These are phyloP conservation scores for Talinum fruticosum DNA, from an alignment of 148 eudicot genomes.

Conservation along the genomic window DNA sequence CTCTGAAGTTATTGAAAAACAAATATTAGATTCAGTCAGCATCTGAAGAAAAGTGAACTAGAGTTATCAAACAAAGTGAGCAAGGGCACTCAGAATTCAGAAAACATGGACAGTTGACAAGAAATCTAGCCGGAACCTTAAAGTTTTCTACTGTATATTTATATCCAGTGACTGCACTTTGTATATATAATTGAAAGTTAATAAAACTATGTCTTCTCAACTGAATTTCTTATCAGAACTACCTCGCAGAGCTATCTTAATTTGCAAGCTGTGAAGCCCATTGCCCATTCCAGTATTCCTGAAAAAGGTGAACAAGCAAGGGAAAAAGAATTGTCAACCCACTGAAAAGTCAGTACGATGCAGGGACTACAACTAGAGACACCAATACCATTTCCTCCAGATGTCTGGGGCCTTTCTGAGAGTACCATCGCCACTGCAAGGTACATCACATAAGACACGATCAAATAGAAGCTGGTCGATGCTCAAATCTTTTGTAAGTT, in stretches of 20 bases:
- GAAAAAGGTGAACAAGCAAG: constrained; percentile 16
- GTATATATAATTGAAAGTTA: background rate
- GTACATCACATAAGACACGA: constrained; percentile 98
- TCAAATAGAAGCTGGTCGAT: constrained; percentile 79
- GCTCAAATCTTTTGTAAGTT: constrained; percentile 35
- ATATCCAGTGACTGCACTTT: background rate
- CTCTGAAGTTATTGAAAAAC: background rate
- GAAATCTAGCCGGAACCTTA: too few species aligned
- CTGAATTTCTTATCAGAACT: constrained; percentile 17
- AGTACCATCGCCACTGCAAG: constrained; percentile 99
- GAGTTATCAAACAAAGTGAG: background rate
- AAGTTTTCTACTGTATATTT: background rate
- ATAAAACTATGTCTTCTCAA: background rate
- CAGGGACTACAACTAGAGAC: constrained; percentile 1
- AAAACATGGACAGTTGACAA: too few species aligned
- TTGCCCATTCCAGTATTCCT: constrained; percentile 93
- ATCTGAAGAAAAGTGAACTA: background rate
- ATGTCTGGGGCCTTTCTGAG: constrained; percentile 98
- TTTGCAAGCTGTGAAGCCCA: constrained; percentile 79
- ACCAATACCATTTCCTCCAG: constrained; percentile 87
- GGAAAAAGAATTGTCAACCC: constrained; percentile 1
- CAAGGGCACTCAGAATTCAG: too few species aligned
- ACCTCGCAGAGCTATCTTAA: constrained; percentile 96
- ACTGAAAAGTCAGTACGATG: constrained; percentile 2
- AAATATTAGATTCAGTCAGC: background rate